phyloP scores from a whole-genome alignment of 768 basidiomycete genomes.

The Lentinula sp. region DNA sequence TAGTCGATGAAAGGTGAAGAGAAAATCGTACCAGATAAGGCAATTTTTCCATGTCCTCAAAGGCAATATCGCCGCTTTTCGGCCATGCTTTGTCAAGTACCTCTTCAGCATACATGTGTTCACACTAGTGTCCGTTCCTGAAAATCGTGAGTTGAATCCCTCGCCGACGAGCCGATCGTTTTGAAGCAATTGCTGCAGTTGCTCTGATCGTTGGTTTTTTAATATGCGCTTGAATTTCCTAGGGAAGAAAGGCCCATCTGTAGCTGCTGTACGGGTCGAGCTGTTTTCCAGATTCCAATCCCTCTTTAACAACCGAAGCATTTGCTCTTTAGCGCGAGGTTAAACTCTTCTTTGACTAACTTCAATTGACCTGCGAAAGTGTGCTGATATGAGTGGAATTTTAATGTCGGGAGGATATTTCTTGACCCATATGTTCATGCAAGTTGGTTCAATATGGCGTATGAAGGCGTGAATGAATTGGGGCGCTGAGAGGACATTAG shows the following conservation, averaged over 20 bases:
- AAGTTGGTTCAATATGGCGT: not conserved
- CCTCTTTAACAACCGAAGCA: too few relatives aligned
- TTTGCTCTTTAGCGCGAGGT: not conserved
- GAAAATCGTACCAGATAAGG: conserved; percentile 17
- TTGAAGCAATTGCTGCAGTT: not conserved
- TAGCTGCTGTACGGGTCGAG: not conserved
- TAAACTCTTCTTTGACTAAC: not conserved
- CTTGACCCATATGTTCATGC: conserved; percentile 1
- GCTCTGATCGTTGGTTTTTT: not conserved
- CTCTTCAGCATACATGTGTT: conserved; percentile 5
- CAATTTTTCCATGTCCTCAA: conserved; percentile 18
- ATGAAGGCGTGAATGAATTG: conserved; percentile 10
- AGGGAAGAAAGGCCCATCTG: not conserved
- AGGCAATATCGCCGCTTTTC: conserved; percentile 8
- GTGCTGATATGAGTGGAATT: not conserved
- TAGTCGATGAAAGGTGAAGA: not conserved
- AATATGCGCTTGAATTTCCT: not conserved
- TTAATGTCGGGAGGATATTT: not conserved
- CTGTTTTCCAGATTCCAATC: not conserved
- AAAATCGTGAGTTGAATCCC: conserved; percentile 11
- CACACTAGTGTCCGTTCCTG: conserved; percentile 18
- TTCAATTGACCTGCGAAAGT: not conserved
- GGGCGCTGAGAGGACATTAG: conserved; percentile 6
- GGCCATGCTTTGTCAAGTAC: conserved; percentile 20
- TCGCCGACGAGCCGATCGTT: conserved; percentile 1